Conservation (phyloP, 305 asterid species). For the Ilex paraguariensis region DNA sequence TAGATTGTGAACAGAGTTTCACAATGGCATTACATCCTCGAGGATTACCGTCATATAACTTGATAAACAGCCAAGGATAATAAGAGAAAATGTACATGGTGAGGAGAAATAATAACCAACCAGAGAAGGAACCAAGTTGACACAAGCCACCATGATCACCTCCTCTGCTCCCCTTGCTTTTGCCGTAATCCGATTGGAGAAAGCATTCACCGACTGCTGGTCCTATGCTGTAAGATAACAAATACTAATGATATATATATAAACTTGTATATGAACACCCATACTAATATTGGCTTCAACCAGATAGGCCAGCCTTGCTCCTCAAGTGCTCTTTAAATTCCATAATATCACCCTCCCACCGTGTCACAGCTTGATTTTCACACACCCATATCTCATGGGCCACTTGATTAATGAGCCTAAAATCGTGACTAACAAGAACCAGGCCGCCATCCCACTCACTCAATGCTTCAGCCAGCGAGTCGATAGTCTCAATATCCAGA, state of each 20-base stretch:
- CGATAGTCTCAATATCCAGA: conserved; percentile 4
- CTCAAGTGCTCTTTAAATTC: conserved; percentile 1
- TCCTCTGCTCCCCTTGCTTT: not conserved
- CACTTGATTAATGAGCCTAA: not conserved
- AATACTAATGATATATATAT: not conserved
- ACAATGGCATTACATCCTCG: no score
- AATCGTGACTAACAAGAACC: conserved; percentile 4
- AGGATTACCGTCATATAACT: no score
- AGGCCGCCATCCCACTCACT: not conserved
- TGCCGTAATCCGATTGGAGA: not conserved
- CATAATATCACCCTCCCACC: not conserved
- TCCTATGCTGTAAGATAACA: not conserved
- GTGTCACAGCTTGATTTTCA: not conserved
- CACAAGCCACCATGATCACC: not conserved
- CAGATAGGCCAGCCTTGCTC: not conserved
- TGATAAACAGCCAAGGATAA: no score
- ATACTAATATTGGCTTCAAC: no score
- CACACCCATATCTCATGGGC: not conserved
- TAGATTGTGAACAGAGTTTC: no score
- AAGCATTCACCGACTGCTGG: not conserved
- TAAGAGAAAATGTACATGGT: no score
- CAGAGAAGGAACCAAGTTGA: not conserved
- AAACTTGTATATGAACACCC: no score
- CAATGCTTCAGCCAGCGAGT: conserved; percentile 6
- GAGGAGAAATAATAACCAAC: not conserved